Evolutionary conservation across 805 yeast genomes (phyloP).

Genomic region (Wickerhamiella siamensis): DNA sequence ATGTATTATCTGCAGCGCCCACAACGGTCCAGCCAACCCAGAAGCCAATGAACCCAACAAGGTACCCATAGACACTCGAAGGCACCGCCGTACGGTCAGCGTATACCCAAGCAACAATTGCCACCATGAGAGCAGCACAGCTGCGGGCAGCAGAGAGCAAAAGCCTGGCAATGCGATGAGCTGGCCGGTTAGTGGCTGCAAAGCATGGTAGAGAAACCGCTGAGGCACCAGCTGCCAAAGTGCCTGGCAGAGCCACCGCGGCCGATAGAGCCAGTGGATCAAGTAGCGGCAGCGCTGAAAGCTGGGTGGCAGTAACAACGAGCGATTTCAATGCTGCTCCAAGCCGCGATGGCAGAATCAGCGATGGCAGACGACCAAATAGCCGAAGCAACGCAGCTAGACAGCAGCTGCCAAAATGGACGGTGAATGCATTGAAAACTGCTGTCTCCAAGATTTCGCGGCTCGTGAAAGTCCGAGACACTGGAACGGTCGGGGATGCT

Average conservation of each 20-base stretch:
- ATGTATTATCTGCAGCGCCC: conserved; percentile 30
- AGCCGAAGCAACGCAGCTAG: conserved; percentile 22
- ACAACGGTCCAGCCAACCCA: conserved; percentile 30
- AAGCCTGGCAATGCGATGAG: conserved; percentile 27
- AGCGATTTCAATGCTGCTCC: conserved; percentile 17
- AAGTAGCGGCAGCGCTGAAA: conserved; percentile 21
- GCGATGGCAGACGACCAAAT: conserved; percentile 24
- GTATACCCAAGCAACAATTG: conserved; percentile 28
- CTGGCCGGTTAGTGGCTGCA: conserved; percentile 18
- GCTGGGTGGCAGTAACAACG: conserved; percentile 18
- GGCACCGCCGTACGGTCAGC: conserved; percentile 24
- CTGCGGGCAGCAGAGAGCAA: conserved; percentile 26
- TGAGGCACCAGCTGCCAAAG: conserved; percentile 25
- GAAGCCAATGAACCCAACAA: conserved; percentile 28
- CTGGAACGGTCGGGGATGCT: conserved; percentile 9
- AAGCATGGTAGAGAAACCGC: conserved; percentile 11
- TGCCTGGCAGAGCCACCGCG: conserved; percentile 24
- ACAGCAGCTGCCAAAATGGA: conserved; percentile 27
- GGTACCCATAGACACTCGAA: conserved; percentile 28
- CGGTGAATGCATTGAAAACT: conserved; percentile 19
- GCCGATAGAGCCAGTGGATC: conserved; percentile 27
- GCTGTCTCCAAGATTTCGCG: conserved; percentile 14
- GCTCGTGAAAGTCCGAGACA: conserved; percentile 5
- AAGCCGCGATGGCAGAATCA: conserved; percentile 24
- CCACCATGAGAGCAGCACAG: conserved; percentile 26